Evolutionary conservation across 768 basidiomycete genomes (phyloP).

Genomic region (Chalciporus pseudorubinellus): DNA sequence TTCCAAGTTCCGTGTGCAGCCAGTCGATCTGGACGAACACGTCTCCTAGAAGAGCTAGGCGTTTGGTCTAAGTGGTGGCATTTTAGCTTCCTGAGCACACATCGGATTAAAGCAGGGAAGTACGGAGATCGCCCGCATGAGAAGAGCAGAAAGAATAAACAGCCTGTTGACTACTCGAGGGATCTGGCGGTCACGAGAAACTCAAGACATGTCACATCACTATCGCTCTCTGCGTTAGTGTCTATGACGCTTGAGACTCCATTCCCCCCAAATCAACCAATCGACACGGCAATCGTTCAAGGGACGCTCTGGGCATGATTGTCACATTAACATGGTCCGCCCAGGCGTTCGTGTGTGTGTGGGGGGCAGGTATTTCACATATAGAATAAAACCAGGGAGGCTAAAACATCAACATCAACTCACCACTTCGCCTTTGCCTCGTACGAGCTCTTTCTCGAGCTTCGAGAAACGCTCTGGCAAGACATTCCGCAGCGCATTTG

Average conservation of each 20-base stretch:
- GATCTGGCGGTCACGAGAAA: too few species aligned
- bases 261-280: background rate
- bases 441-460: conserved; percentile 80
- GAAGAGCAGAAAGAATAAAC: background rate
- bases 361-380: too few species aligned
- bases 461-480: conserved; percentile 76
- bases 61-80: conserved; percentile 51
- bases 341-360: background rate
- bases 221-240: background rate
- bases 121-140: background rate
- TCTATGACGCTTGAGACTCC: background rate
- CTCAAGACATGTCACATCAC: too few species aligned
- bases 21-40: conserved; percentile 77
- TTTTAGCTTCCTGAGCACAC: background rate
- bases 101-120: background rate
- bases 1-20: conserved; percentile 79
- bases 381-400: background rate
- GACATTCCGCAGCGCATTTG: conserved; percentile 59
- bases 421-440: conserved; percentile 85
- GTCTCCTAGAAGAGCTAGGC: conserved; percentile 59
- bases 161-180: background rate
- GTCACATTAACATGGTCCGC: background rate
- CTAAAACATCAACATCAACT: conserved; percentile 26
- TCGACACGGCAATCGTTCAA: background rate
- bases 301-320: background rate